Evolutionary conservation across 2,329 filamentous ascomycete species (phyloP).

Genomic region (Mycogone perniciosa): DNA sequence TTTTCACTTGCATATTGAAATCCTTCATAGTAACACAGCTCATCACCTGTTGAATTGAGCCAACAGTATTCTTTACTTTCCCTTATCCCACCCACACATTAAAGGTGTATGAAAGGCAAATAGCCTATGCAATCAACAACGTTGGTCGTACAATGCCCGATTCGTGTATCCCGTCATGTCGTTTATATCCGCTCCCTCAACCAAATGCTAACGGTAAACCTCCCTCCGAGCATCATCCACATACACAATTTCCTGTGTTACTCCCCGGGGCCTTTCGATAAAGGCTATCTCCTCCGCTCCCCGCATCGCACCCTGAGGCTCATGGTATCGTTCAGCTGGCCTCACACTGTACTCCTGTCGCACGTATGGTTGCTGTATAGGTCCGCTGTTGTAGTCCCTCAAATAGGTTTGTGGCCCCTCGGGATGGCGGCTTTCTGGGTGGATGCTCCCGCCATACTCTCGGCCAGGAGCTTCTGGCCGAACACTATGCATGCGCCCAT

Average conservation of each 20-base stretch:
- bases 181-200: background rate
- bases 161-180: background rate
- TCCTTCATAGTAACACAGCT: too few relatives aligned
- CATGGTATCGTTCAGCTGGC: slow-evolving; percentile 40
- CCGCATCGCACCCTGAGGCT: slow-evolving; percentile 23
- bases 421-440: slow-evolving; percentile 22
- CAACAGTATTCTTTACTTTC: background rate
- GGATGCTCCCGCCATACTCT: slow-evolving; percentile 24
- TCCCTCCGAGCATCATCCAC: slow-evolving; percentile 34
- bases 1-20: too few relatives aligned
- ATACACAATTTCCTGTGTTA: slow-evolving; percentile 40
- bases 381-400: slow-evolving; percentile 24
- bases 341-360: slow-evolving; percentile 34
- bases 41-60: too few relatives aligned
- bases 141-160: slow-evolving; percentile 1
- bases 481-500: slow-evolving; percentile 39
- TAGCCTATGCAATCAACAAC: too few relatives aligned
- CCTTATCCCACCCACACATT: background rate
- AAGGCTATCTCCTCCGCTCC: slow-evolving; percentile 37
- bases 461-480: slow-evolving; percentile 29
- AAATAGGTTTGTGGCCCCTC: slow-evolving; percentile 28
- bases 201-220: slow-evolving; percentile 26
- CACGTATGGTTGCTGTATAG: slow-evolving; percentile 20
- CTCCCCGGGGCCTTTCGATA: slow-evolving; percentile 37
- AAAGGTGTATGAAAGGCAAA: too few relatives aligned